phyloP scores from a whole-genome alignment of 2,329 filamentous ascomycete species.

The Fusarium piperis region DNA sequence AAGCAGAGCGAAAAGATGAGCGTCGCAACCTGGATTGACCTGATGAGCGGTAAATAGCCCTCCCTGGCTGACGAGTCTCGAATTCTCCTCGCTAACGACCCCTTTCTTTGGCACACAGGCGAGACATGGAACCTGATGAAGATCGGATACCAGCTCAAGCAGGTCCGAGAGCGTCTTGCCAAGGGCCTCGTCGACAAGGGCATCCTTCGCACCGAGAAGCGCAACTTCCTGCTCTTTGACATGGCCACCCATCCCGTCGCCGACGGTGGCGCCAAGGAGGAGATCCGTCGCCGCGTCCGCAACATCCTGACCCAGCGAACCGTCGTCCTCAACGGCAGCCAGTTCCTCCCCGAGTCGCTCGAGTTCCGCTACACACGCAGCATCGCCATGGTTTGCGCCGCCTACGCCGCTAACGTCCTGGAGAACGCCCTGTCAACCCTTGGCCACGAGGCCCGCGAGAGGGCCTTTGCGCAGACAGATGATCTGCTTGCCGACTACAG shows the following conservation, averaged over 20 bases:
- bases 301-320: slow-evolving; percentile 94
- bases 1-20: slow-evolving; percentile 99
- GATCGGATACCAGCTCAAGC: slow-evolving; percentile 99
- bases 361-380: slow-evolving; percentile 95
- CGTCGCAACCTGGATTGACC: slow-evolving; percentile 97
- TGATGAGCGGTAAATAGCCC: slow-evolving; percentile 84
- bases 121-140: slow-evolving; percentile 99
- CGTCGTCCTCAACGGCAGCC: slow-evolving; percentile 84
- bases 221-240: slow-evolving; percentile 99
- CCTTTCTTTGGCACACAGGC: slow-evolving; percentile 63
- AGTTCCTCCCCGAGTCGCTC: slow-evolving; percentile 92
- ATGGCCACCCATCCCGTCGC: slow-evolving; percentile 99
- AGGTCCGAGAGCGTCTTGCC: slow-evolving; percentile 95
- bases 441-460: slow-evolving; percentile 91
- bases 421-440: slow-evolving; percentile 97
- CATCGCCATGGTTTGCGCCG: slow-evolving; percentile 95
- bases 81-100: slow-evolving; percentile 25
- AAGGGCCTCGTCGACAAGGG: slow-evolving; percentile 99
- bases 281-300: slow-evolving; percentile 91
- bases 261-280: slow-evolving; percentile 96
- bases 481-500: slow-evolving; percentile 95
- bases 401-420: slow-evolving; percentile 96
- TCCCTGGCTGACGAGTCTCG: slow-evolving; percentile 16
- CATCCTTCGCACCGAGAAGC: slow-evolving; percentile 97
- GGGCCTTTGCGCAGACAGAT: slow-evolving; percentile 96